phyloP scores from a whole-genome alignment of 2,329 filamentous ascomycete genomes.

The Cordyceps cateniannulata region DNA sequence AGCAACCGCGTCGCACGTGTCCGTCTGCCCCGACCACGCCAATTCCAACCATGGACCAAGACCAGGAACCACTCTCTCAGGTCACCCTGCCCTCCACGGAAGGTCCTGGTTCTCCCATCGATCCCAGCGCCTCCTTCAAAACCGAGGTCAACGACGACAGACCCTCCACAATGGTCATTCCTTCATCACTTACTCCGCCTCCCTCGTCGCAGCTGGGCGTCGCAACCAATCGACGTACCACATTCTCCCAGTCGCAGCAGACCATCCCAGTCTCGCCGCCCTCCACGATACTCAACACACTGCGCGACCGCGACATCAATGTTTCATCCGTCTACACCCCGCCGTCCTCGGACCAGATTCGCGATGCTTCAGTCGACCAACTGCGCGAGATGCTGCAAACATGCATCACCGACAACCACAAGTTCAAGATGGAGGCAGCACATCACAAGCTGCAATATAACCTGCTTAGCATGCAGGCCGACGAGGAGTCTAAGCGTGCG shows the following conservation, averaged over 20 bases:
- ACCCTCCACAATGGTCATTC: conserved; percentile 40
- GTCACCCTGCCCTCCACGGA: conserved; percentile 53
- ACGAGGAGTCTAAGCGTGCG: conserved; percentile 78
- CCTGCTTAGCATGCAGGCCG: conserved; percentile 74
- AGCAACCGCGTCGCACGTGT: background rate
- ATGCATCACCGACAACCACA: conserved; percentile 49
- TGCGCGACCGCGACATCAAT: conserved; percentile 25
- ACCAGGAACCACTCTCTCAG: conserved; percentile 32
- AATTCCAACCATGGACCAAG: background rate
- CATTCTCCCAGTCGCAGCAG: conserved; percentile 37
- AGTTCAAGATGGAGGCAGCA: conserved; percentile 72
- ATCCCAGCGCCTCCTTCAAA: conserved; percentile 42
- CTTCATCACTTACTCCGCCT: conserved; percentile 52
- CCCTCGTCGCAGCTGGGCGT: conserved; percentile 46
- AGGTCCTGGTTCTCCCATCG: conserved; percentile 45
- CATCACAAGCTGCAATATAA: conserved; percentile 89
- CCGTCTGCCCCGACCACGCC: conserved; percentile 7
- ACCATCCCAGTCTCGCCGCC: conserved; percentile 49
- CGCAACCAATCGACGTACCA: conserved; percentile 19
- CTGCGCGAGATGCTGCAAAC: conserved; percentile 50
- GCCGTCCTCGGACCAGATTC: conserved; percentile 44
- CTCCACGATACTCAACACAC: conserved; percentile 35
- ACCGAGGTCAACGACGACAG: conserved; percentile 44
- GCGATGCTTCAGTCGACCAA: conserved; percentile 47
- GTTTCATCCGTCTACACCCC: conserved; percentile 31